These are phyloP conservation scores for Colletotrichum trifolii DNA, from an alignment of 2,329 filamentous ascomycete species.

Conservation along the genomic window DNA sequence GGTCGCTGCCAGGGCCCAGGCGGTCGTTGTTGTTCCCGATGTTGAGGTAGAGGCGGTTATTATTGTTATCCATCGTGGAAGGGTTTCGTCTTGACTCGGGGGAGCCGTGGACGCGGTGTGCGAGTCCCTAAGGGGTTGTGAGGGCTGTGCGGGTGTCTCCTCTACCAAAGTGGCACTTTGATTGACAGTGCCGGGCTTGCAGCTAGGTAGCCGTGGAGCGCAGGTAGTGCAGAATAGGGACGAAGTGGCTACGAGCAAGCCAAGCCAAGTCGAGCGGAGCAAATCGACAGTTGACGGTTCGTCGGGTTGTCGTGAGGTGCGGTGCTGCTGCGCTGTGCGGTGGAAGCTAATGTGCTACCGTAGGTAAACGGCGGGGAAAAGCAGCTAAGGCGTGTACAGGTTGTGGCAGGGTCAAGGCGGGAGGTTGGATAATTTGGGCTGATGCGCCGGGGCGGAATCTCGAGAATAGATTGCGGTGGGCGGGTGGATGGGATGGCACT, in stretches of 20 bases:
- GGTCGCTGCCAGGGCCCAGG: constrained; percentile 68
- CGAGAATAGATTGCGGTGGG: constrained; percentile 36
- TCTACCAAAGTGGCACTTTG: constrained; percentile 31
- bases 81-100: constrained; percentile 32
- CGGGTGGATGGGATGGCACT: constrained; percentile 22
- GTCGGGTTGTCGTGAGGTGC: not conserved
- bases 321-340: constrained; percentile 1
- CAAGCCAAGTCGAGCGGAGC: not conserved
- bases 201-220: not conserved
- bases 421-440: constrained; percentile 31
- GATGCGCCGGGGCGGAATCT: constrained; percentile 22
- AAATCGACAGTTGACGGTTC: not conserved
- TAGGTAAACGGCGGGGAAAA: constrained; percentile 28
- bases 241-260: too few species aligned
- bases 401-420: constrained; percentile 35
- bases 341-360: not conserved
- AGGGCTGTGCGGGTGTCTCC: constrained; percentile 17
- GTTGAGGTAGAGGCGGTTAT: constrained; percentile 74
- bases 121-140: constrained; percentile 13
- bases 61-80: constrained; percentile 63
- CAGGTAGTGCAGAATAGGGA: not conserved
- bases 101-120: constrained; percentile 9
- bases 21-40: constrained; percentile 74
- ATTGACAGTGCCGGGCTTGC: constrained; percentile 12
- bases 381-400: constrained; percentile 23